phyloP scores from a whole-genome alignment of 192 early-diverging fungal genomes.

The Chytriomyces hyalinus region DNA sequence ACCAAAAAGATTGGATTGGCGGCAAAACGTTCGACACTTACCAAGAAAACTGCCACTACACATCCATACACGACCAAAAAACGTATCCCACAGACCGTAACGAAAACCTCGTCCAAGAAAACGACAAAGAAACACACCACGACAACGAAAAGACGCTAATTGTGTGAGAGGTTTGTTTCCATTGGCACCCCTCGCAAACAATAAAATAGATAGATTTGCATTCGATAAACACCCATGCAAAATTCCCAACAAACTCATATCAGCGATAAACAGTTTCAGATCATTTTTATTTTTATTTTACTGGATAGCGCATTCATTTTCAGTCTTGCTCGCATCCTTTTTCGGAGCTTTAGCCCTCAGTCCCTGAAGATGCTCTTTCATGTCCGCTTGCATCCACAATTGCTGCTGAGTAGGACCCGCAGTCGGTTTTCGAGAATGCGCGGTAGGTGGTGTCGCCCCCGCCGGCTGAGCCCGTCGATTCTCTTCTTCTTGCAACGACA shows the following conservation, averaged over 20 bases:
- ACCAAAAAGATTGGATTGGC: neutral
- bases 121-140: neutral
- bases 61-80: slow-evolving; percentile 10
- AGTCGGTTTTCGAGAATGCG: slow-evolving; percentile 5
- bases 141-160: no score
- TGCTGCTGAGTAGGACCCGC: slow-evolving; percentile 3
- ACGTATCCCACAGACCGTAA: no score
- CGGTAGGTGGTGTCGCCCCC: slow-evolving; percentile 2
- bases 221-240: no score
- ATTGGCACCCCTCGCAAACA: no score
- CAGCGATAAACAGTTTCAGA: no score
- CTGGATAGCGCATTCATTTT: slow-evolving; percentile 9
- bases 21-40: neutral
- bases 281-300: slow-evolving; percentile 7
- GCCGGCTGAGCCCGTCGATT: slow-evolving; percentile 13
- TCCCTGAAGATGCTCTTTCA: neutral
- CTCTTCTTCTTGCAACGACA: slow-evolving; percentile 51
- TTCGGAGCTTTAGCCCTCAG: neutral
- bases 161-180: no score
- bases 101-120: neutral
- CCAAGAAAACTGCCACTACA: neutral
- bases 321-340: slow-evolving; percentile 27
- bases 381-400: neutral
- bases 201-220: no score
- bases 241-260: no score